Conservation (phyloP, 345 rosid genomes). For the Brassica incana region DNA sequence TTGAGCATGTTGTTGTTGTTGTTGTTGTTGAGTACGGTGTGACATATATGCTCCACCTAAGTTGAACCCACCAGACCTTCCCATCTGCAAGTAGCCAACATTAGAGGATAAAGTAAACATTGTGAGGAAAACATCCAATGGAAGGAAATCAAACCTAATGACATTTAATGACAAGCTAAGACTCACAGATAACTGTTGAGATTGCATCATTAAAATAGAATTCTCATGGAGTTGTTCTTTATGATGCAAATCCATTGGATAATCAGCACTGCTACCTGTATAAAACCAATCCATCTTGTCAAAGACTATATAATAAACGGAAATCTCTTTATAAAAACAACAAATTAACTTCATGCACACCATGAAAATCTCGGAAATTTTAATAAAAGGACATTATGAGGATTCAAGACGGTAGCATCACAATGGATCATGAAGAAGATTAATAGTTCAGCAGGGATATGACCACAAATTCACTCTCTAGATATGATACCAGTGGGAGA, state of each 20-base stretch:
- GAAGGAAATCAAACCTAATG: constrained; percentile 18
- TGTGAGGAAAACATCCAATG: not conserved
- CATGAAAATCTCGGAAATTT: not conserved
- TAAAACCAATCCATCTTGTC: constrained; percentile 39
- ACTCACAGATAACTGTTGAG: constrained; percentile 93
- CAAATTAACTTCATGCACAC: constrained; percentile 9
- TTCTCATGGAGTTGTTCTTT: constrained; percentile 94
- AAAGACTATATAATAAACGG: not conserved
- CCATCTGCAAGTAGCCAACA: constrained; percentile 61
- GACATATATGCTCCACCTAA: constrained; percentile 70
- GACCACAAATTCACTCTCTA: constrained; percentile 9
- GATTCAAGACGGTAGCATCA: not conserved
- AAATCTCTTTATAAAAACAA: not conserved
- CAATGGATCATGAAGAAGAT: not conserved
- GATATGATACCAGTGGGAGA: not conserved
- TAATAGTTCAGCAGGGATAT: not conserved
- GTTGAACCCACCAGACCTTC: constrained; percentile 85
- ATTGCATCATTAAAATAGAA: constrained; percentile 83
- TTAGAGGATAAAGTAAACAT: not conserved
- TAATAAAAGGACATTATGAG: not conserved
- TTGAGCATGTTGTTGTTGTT: constrained; percentile 72
- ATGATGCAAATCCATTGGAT: constrained; percentile 83
- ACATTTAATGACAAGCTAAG: constrained; percentile 5
- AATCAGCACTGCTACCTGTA: constrained; percentile 91
- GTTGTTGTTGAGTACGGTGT: constrained; percentile 77